Percentiles rank a stretch among this genome's conserved stretches.
Evolutionary conservation across 345 rosid genomes (phyloP).

Genomic region (Garcia nutans): DNA sequence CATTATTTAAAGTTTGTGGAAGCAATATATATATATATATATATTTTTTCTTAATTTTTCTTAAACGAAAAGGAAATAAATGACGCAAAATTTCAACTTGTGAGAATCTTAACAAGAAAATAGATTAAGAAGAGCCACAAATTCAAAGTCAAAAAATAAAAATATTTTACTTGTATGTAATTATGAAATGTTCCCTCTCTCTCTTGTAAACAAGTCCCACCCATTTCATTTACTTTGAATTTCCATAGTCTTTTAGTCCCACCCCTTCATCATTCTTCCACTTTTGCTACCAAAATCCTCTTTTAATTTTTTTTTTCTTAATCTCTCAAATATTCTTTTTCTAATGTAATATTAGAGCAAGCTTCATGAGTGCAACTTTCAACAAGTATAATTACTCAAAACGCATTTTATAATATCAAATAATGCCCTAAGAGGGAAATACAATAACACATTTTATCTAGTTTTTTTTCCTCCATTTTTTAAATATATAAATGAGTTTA

Average conservation of each 20-base stretch:
- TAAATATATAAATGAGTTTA: too few relatives aligned
- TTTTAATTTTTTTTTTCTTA: neutral
- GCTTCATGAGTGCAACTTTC: neutral
- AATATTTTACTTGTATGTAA: constrained; percentile 8
- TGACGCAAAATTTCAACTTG: neutral
- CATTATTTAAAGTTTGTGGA: too few relatives aligned
- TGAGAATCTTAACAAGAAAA: neutral
- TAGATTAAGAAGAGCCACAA: neutral
- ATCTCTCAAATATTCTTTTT: neutral
- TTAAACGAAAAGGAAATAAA: too few relatives aligned
- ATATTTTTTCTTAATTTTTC: too few relatives aligned
- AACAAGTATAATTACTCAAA: neutral
- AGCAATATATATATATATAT: too few relatives aligned
- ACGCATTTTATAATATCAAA: neutral
- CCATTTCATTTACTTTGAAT: neutral
- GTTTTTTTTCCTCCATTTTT: too few relatives aligned
- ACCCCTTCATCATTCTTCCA: constrained; percentile 10
- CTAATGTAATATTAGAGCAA: neutral
- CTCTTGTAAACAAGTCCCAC: constrained; percentile 12
- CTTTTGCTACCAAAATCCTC: constrained; percentile 1
- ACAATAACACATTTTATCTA: neutral
- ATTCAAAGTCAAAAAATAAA: neutral
- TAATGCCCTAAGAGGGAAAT: neutral
- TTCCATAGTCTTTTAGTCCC: constrained; percentile 6
- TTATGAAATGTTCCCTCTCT: constrained; percentile 19